phyloP scores from a whole-genome alignment of 371 early-diverging fungal genomes.

The Mucor velutinosus region DNA sequence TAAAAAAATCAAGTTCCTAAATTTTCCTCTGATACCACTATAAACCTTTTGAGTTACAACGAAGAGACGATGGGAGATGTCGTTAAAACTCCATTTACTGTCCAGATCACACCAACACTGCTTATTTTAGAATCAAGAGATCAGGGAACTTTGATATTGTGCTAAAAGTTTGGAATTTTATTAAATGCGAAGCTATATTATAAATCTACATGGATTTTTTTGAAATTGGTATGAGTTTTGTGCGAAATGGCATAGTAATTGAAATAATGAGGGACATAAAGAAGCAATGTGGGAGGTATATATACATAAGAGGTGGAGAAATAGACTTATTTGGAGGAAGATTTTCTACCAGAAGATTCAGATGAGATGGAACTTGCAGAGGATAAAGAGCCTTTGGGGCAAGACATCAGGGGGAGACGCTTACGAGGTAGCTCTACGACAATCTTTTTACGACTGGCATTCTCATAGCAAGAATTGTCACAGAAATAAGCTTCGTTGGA shows the following conservation, averaged over 20 bases:
- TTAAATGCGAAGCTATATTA: neutral
- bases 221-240: neutral
- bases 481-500: slow-evolving; percentile 71
- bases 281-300: neutral
- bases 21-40: neutral
- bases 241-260: neutral
- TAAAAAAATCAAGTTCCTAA: neutral
- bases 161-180: neutral
- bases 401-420: slow-evolving; percentile 70
- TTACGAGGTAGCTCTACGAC: slow-evolving; percentile 70
- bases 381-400: slow-evolving; percentile 43
- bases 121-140: neutral
- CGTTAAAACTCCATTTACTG: neutral
- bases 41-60: neutral
- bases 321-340: neutral
- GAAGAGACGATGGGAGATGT: neutral
- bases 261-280: neutral
- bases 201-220: neutral
- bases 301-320: neutral
- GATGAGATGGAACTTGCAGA: neutral
- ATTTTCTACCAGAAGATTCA: neutral
- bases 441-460: slow-evolving; percentile 59
- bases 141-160: neutral
- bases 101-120: neutral
- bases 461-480: slow-evolving; percentile 69